Evolutionary conservation across 306 rosid species (phyloP).

Genomic region (Corylus americana): DNA sequence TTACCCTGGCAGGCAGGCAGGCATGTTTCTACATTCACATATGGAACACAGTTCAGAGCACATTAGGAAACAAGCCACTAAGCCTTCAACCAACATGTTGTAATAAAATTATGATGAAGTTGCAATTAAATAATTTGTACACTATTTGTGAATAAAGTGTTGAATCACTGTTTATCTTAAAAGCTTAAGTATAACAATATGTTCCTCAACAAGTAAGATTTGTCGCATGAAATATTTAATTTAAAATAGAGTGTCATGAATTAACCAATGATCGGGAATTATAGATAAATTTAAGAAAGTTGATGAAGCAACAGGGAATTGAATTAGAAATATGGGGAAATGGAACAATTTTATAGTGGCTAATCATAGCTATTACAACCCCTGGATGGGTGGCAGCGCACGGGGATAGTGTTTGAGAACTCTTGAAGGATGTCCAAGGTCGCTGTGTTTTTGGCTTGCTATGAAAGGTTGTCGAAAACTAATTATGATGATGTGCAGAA

Average conservation of each 20-base stretch:
- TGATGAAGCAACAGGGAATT: constrained; percentile 26
- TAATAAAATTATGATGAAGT: neutral
- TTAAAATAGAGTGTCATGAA: too few species aligned
- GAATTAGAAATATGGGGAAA: constrained; percentile 32
- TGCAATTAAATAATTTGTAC: neutral
- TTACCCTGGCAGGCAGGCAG: neutral
- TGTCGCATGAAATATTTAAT: too few species aligned
- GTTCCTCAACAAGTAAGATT: neutral
- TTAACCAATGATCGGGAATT: too few species aligned
- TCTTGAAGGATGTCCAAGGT: constrained; percentile 22
- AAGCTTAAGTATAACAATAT: too few species aligned
- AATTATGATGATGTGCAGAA: neutral
- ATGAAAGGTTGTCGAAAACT: neutral
- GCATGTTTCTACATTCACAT: neutral
- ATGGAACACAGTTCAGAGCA: neutral
- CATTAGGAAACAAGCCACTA: neutral
- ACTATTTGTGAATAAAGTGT: neutral
- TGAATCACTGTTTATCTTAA: too few species aligned
- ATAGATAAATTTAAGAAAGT: neutral
- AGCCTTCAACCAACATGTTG: neutral
- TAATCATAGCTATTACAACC: constrained; percentile 21
- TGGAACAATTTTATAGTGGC: constrained; percentile 21
- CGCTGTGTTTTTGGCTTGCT: neutral
- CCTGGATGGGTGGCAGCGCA: constrained; percentile 38
- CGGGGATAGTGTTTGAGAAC: constrained; percentile 40